A percentile compares a stretch with the other conserved stretches of the same genome.
phyloP scores from a whole-genome alignment of 2,329 filamentous ascomycete genomes.

The Botryotinia convoluta region DNA sequence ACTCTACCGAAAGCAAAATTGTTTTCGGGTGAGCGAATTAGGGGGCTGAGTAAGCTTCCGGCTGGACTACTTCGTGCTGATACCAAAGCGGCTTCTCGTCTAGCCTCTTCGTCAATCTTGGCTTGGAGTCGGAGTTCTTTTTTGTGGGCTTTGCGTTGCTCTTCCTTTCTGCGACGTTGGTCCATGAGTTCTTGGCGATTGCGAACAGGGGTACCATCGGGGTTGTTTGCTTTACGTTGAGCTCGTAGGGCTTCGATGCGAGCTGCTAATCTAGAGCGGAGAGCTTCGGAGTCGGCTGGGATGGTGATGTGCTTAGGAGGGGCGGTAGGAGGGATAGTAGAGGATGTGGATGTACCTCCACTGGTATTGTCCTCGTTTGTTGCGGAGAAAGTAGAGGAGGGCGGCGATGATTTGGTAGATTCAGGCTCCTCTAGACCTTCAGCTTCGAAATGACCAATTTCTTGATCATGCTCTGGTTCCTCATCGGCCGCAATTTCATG shows the following conservation, averaged over 20 bases:
- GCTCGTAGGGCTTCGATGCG: conserved; percentile 83
- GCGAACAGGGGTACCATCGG: conserved; percentile 76
- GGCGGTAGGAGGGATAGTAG: conserved; percentile 57
- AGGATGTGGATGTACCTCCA: conserved; percentile 69
- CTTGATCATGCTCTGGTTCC: conserved; percentile 31
- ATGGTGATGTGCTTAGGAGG: conserved; percentile 65
- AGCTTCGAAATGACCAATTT: conserved; percentile 47
- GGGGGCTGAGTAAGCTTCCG: conserved; percentile 53
- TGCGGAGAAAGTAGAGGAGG: conserved; percentile 55
- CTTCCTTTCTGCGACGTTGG: conserved; percentile 80
- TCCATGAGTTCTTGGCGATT: conserved; percentile 93
- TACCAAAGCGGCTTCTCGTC: conserved; percentile 59
- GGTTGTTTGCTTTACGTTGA: conserved; percentile 80
- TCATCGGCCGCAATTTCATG: conserved; percentile 30
- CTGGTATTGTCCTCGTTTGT: conserved; percentile 56
- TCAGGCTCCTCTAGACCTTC: conserved; percentile 49
- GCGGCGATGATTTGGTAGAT: conserved; percentile 40
- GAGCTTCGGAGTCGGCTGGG: conserved; percentile 68
- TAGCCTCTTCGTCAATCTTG: conserved; percentile 73
- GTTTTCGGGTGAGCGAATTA: conserved; percentile 54
- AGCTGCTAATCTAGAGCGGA: conserved; percentile 75
- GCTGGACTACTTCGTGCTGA: conserved; percentile 59
- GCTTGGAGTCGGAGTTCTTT: conserved; percentile 76
- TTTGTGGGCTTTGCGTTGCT: conserved; percentile 82
- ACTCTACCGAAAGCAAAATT: conserved; percentile 89